Base-by-base conservation (phyloP, 495 filamentous ascomycete species). In the Penicillium ucsense region DNA sequence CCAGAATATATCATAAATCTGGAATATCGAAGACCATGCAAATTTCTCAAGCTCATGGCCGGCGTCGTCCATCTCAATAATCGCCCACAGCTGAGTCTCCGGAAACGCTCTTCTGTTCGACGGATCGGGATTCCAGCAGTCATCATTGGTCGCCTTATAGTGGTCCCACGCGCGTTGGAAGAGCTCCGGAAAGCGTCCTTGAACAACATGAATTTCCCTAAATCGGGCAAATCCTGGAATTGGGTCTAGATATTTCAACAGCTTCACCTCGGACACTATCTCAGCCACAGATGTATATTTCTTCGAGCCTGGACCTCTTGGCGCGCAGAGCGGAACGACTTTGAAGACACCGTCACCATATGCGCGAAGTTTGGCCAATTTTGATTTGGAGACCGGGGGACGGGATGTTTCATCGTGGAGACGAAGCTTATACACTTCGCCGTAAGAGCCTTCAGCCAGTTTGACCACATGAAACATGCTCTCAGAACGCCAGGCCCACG, bases 151-250 rank as follows among this genome's bases (percentile, higher is more conserved):
- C 61, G 80, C 77, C 55, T 77, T 66, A 38, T 77, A 73, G 47
- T 74, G 65, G 36, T 86, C 79, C 66, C 80, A 89, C 11, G 88
- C 87, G 33, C 75, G 66, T 30, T 81, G 68, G 41, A 92, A 80
- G 0, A 70, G 63, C 31, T 68, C 64, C 6, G 84, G 77, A 7
- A 86, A 81, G 11, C 76, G 76, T 0, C 89, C 89, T 54, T 80
- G 68, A 0, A 94, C 71, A 6, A 95, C 70, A 39, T 85, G 81
- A 5, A 85, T 77, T 38, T 85, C 82, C 56, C 89, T 80, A 68
- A 91, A 91, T n/a, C 83, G 75, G n/a, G 88, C 86, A 63, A 94
- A 95, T n/a, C 89, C 89, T 2, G 88, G 87, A 38, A 91, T 81
- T 11, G 80, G 77, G 40, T 85, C 81, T 27, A 95, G 76, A 46